Percentiles rank a stretch among this genome's conserved stretches.
phyloP scores from a whole-genome alignment of 768 basidiomycete genomes.

The Naganishia vishniacii region DNA sequence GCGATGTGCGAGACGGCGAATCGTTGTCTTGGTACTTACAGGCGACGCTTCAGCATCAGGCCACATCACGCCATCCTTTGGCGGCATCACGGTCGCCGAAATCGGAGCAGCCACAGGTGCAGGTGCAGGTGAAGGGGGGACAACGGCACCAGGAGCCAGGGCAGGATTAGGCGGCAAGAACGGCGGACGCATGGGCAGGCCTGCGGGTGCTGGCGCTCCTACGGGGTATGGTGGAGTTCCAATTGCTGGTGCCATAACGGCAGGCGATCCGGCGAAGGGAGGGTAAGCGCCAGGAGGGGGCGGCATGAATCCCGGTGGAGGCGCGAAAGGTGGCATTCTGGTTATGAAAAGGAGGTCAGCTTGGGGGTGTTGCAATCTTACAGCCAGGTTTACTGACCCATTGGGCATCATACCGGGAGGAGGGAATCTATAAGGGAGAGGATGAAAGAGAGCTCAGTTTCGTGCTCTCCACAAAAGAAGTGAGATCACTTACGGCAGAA shows the following conservation, averaged over 20 bases:
- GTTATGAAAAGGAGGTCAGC: constrained; percentile 37
- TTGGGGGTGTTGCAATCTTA: constrained; percentile 3
- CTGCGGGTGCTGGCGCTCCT: constrained; percentile 10
- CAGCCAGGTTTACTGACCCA: constrained; percentile 21
- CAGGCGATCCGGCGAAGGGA: constrained; percentile 42
- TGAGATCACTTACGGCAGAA: not conserved
- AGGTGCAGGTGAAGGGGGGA: not conserved
- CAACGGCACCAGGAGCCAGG: not conserved
- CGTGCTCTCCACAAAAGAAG: not conserved
- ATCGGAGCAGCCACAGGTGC: constrained; percentile 1
- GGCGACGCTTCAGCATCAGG: constrained; percentile 42
- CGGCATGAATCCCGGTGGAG: constrained; percentile 19
- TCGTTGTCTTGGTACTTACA: constrained; percentile 29
- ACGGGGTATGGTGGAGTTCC: constrained; percentile 5
- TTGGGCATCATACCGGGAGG: constrained; percentile 32
- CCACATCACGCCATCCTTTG: constrained; percentile 48
- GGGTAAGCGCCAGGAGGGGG: constrained; percentile 30
- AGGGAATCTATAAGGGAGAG: constrained; percentile 28
- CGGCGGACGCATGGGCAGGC: constrained; percentile 18
- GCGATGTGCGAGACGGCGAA: no score
- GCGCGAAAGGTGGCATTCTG: constrained; percentile 36
- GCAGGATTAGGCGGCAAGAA: constrained; percentile 10
- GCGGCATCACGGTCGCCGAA: constrained; percentile 33
- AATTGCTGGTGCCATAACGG: constrained; percentile 23
- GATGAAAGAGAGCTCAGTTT: constrained; percentile 25